Base-by-base conservation (phyloP, 352 stramenopile species). In the Phytophthora fragariae region DNA sequence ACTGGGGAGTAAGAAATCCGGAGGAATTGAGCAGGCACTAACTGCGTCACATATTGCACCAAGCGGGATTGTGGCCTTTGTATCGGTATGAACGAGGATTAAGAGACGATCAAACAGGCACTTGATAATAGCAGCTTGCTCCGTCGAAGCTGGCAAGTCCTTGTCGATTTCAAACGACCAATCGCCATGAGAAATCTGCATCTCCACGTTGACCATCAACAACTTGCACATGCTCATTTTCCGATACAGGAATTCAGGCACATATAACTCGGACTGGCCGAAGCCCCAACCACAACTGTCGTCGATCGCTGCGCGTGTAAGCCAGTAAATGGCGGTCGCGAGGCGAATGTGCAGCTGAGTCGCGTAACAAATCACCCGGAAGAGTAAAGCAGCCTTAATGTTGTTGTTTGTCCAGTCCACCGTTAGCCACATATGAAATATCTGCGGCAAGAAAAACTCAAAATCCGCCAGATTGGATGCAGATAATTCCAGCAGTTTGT, bases 361-460 rank as follows among this genome's bases (percentile, higher is more conserved):
- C 5, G 85, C 85, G 52, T 90, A 90, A 60, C 80, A 86, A 33
- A 95, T 80, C 27, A 93, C 85, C 37, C 87, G 86, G 52, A 94
- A 89, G 17, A 95, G 77, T 39, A 95, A 77, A 15, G 79, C 88
- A 4, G 84, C 85, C 77, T 95, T 95, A 56, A 92, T 83, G 37
- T 80, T 91, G 67, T 94, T 93, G 44, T 71, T 80, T 2, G 80
- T 80, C 81, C 84, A 93, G 78, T 94, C 87, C 49, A 93, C 84
- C 2, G 88, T 92, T 50, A 93, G 76, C 88, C 88, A 95, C 76
- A 94, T 84, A 57, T 95, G 88, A 66, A 94, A 95, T 49, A 95
- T 74, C 65, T 95, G 86, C 7, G 88, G 88, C 57, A 95, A 54
- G 70, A 95, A 95, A 52, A 95, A 95, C 71, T 95, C 88, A 44